Evolutionary conservation across 2,329 filamentous ascomycete species (phyloP), one percentile per base, ranked within the genome.

Genomic region (Xylariaceae sp.): DNA sequence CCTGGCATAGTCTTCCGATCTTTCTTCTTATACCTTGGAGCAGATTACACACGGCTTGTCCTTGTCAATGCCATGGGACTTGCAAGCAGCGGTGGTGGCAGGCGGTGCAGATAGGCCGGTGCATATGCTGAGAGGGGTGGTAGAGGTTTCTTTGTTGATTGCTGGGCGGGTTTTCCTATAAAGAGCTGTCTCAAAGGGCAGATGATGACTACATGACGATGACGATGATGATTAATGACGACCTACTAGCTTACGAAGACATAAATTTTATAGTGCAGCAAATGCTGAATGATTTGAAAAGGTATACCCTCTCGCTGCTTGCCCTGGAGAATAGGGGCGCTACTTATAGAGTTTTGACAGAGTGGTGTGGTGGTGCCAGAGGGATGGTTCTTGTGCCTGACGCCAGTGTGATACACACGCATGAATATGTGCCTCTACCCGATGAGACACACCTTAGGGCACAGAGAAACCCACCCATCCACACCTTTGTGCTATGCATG

Each of bases 171-270:
- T 23, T 8, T 35, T 50, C 39, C 44, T 51, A 57, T 55, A 59
- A 57, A 54, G 54, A 46, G 38, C 56, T 57, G 57, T 55, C 54
- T 57, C 57, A 51, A 53, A 46, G 56, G 54, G 50, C 47, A 58
- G 55, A 60, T 61, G 49, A 61, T 45, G 58, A 55, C 35, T 37
- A 53, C n/a, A n/a, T 39, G 22, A 39, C 22, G 38, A 45, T 49
- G 38, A 53, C 50, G 48, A 59, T 50, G 51, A 58, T 48, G 40
- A 59, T 60, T 46, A 61, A 12, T 50, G 50, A 58, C 53, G 52
- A 59, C 47, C 42, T 58, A 44, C 50, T 54, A 49, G 46, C 37
- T 55, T 49, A 56, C 47, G 56, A 61, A 48, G 45, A 50, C 22
- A 43, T 45, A 48, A 44, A 45, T 19, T 23, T 50, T n/a, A 50